Evolutionary conservation across 108 stramenopile genomes (phyloP).

Genomic region (Skeletonema marinoi): DNA sequence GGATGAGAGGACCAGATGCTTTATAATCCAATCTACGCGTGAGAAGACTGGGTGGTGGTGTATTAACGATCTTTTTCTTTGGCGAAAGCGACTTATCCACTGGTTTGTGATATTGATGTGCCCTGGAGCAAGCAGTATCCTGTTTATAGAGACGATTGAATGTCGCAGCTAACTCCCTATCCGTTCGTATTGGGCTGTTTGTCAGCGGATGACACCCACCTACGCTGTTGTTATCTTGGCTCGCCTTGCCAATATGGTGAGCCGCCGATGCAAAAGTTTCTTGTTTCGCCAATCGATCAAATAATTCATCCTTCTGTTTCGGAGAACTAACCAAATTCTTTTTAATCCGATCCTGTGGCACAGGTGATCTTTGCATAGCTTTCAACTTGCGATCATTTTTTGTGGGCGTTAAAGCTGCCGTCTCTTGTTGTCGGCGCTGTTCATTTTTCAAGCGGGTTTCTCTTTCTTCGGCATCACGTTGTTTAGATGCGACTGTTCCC

Average conservation of each 20-base stretch:
- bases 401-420: neutral
- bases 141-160: constrained; percentile 19
- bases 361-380: neutral
- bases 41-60: constrained; percentile 11
- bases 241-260: constrained; percentile 5
- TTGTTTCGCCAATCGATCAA: constrained; percentile 16
- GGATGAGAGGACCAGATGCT: neutral
- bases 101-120: constrained; percentile 5
- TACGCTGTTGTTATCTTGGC: neutral
- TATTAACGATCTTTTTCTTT: constrained; percentile 1
- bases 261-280: constrained; percentile 21
- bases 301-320: constrained; percentile 10
- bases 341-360: constrained; percentile 12
- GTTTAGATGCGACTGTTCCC: constrained; percentile 18
- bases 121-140: constrained; percentile 15
- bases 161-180: neutral
- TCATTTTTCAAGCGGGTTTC: constrained; percentile 8
- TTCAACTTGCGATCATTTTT: neutral
- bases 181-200: constrained; percentile 2
- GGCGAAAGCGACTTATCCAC: neutral
- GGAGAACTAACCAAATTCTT: constrained; percentile 9
- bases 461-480: constrained; percentile 8
- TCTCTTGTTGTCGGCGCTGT: constrained; percentile 1
- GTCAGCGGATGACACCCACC: neutral
- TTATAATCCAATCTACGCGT: neutral